These are phyloP conservation scores for Triticum turgidum DNA, from an alignment of 176 grass and related monocot genomes.

Conservation along the genomic window DNA sequence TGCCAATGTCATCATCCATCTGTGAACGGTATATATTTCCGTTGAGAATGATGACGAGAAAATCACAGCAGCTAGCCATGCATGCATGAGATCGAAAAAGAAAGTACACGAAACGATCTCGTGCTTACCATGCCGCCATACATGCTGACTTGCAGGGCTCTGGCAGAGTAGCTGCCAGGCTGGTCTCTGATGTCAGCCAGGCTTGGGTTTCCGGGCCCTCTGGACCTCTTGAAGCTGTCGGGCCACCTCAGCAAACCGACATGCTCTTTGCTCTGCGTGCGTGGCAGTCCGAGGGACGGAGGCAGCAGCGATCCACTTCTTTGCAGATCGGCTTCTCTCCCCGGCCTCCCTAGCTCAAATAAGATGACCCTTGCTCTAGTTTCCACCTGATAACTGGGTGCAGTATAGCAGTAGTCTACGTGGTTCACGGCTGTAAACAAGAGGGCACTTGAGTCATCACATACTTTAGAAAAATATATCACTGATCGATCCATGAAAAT, in stretches of 20 bases:
- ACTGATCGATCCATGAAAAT: not conserved
- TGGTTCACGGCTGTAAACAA: constrained; percentile 48
- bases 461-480: not conserved
- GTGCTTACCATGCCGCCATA: constrained; percentile 77
- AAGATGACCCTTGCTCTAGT: constrained; percentile 67
- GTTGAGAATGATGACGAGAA: not conserved
- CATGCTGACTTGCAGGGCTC: constrained; percentile 81
- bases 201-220: constrained; percentile 37
- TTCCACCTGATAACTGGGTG: constrained; percentile 66
- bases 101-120: no score
- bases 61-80: not conserved
- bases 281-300: constrained; percentile 30
- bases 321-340: constrained; percentile 33
- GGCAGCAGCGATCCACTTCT: constrained; percentile 34
- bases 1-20: constrained; percentile 34
- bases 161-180: constrained; percentile 49
- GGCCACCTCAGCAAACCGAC: constrained; percentile 72
- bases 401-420: constrained; percentile 52
- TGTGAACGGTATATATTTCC: not conserved
- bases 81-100: no score
- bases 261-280: constrained; percentile 61
- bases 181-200: constrained; percentile 41
- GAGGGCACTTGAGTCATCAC: not conserved
- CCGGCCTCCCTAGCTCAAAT: constrained; percentile 48
- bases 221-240: constrained; percentile 53